Evolutionary conservation across 2,329 filamentous ascomycete genomes (phyloP).

Genomic region (Salinomyces thailandicus): DNA sequence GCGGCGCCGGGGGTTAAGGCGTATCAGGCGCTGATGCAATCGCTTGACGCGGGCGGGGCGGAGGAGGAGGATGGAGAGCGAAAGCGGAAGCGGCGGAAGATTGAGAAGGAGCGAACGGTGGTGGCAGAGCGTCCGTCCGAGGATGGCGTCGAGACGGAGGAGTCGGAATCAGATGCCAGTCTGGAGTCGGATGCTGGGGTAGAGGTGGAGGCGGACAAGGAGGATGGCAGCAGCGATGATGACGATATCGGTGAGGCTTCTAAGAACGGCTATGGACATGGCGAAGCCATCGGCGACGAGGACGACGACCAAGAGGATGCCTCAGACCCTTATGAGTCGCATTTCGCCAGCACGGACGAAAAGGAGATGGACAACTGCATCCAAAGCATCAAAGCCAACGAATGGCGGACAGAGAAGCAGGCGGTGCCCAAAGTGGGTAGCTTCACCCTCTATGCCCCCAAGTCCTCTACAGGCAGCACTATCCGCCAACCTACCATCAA

Average conservation of each 20-base stretch:
- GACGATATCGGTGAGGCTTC: constrained; percentile 34
- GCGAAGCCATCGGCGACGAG: constrained; percentile 42
- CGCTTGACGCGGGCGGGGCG: constrained; percentile 28
- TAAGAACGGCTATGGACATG: constrained; percentile 29
- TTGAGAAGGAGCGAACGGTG: constrained; percentile 22
- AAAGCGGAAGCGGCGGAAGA: constrained; percentile 44
- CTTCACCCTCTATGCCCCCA: constrained; percentile 13
- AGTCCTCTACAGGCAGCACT: constrained; percentile 4
- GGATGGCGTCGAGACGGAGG: not conserved
- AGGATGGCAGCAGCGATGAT: constrained; percentile 30
- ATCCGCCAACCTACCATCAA: constrained; percentile 7
- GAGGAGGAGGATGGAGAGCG: constrained; percentile 34
- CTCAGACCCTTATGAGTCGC: constrained; percentile 66
- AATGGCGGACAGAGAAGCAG: constrained; percentile 34
- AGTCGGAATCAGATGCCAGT: not conserved
- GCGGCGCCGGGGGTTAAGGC: constrained; percentile 27
- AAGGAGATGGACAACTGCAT: constrained; percentile 44
- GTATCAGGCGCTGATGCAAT: constrained; percentile 48
- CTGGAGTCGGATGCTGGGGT: constrained; percentile 6
- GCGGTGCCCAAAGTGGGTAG: constrained; percentile 5
- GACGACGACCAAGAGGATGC: constrained; percentile 20
- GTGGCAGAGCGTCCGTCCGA: not conserved
- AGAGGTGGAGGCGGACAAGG: constrained; percentile 23
- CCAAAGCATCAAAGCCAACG: constrained; percentile 35
- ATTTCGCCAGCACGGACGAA: constrained; percentile 63